These are phyloP conservation scores for Mycosarcoma maydis DNA, from an alignment of 1,284 basidiomycete species.

Conservation along the genomic window DNA sequence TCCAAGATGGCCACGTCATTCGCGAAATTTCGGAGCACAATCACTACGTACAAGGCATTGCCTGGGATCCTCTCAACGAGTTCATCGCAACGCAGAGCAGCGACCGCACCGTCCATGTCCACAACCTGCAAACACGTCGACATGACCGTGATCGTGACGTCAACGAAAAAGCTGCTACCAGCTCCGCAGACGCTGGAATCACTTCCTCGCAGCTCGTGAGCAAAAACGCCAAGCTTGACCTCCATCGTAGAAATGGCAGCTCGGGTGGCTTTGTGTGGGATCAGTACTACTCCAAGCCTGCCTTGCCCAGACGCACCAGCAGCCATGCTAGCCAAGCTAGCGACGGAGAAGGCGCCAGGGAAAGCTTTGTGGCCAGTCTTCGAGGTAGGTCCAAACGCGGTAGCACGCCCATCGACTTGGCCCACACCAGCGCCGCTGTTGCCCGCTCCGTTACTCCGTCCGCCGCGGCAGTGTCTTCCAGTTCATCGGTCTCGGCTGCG, in stretches of 20 bases:
- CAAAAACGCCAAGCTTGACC: slow-evolving; percentile 54
- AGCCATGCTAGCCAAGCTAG: slow-evolving; percentile 57
- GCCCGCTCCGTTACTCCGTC: slow-evolving; percentile 35
- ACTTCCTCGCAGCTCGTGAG: slow-evolving; percentile 47
- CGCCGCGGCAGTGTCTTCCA: slow-evolving; percentile 12
- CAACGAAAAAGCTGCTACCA: slow-evolving; percentile 3
- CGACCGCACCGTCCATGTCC: slow-evolving; percentile 62
- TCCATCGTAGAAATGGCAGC: slow-evolving; percentile 53
- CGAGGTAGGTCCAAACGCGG: slow-evolving; percentile 53
- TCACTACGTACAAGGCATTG: slow-evolving; percentile 66
- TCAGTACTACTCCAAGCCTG: slow-evolving; percentile 47
- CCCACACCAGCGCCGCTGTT: slow-evolving; percentile 22
- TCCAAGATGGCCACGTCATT: slow-evolving; percentile 72
- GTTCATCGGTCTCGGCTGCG: slow-evolving; percentile 19
- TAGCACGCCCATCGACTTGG: slow-evolving; percentile 53
- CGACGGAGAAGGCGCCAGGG: slow-evolving; percentile 49
- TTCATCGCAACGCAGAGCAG: slow-evolving; percentile 65
- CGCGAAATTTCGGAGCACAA: slow-evolving; percentile 64
- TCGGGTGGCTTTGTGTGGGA: slow-evolving; percentile 54
- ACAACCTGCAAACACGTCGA: slow-evolving; percentile 37
- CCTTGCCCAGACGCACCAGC: slow-evolving; percentile 55
- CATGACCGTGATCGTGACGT: slow-evolving; percentile 24
- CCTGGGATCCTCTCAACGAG: slow-evolving; percentile 64
- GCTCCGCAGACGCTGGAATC: slow-evolving; percentile 13
- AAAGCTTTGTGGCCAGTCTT: slow-evolving; percentile 48